phyloP scores from a whole-genome alignment of 2,329 filamentous ascomycete genomes.

The Apiospora pterosperma region DNA sequence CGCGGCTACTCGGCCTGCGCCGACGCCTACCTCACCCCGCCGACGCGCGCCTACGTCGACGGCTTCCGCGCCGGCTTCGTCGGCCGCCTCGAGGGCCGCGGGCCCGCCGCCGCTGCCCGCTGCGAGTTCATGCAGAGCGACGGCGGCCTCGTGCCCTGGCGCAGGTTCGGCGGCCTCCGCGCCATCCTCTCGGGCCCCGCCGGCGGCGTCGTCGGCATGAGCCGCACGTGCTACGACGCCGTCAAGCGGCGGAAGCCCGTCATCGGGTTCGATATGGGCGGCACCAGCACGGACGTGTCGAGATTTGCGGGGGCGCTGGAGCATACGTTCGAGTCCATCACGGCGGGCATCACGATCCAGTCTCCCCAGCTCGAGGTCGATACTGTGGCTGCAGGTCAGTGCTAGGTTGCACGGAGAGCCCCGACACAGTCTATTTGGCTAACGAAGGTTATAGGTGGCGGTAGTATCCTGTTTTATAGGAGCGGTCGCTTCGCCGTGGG shows the following conservation, averaged over 20 bases:
- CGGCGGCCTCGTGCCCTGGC: constrained; percentile 48
- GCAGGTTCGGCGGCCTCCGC: constrained; percentile 65
- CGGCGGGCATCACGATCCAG: constrained; percentile 72
- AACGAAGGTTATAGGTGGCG: no score
- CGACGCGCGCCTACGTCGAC: constrained; percentile 16
- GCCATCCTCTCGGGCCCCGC: constrained; percentile 73
- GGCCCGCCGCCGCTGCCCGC: constrained; percentile 1
- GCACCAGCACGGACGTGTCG: constrained; percentile 74
- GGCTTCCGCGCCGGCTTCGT: constrained; percentile 15
- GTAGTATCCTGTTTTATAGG: constrained; percentile 66
- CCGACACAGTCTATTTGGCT: not conserved
- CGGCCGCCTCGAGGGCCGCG: constrained; percentile 9
- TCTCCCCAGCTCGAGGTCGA: constrained; percentile 79
- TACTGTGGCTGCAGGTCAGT: constrained; percentile 71
- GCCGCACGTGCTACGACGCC: constrained; percentile 60
- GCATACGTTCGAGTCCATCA: constrained; percentile 25
- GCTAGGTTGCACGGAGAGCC: no score
- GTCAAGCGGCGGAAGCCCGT: constrained; percentile 65
- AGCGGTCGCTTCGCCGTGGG: constrained; percentile 73
- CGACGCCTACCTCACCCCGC: constrained; percentile 18
- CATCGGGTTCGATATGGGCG: constrained; percentile 75
- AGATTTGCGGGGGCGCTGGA: constrained; percentile 52
- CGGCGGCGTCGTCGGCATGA: constrained; percentile 75
- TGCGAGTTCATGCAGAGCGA: constrained; percentile 32
- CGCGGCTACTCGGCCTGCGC: constrained; percentile 16